phyloP scores from a whole-genome alignment of 306 rosid species.

The Cucurbita ficifolia region DNA sequence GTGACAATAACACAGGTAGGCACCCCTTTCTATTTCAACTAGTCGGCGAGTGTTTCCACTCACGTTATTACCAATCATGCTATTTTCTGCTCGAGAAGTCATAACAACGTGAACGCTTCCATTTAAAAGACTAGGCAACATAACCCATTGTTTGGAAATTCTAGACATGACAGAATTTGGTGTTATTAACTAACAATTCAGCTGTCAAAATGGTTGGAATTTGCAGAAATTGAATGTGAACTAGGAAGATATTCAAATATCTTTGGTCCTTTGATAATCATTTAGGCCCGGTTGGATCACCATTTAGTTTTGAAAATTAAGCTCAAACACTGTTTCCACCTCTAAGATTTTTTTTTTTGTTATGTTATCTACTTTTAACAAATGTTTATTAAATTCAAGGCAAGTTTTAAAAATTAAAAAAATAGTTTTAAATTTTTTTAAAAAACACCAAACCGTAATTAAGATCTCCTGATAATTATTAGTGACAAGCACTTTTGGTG shows the following conservation, averaged over 20 bases:
- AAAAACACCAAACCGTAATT: no score
- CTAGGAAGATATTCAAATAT: background rate
- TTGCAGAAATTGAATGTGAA: background rate
- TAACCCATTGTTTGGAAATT: background rate
- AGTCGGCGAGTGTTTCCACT: background rate
- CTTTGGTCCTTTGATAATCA: background rate
- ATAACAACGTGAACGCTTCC: background rate
- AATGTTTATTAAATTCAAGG: no score
- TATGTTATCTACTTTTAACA: no score
- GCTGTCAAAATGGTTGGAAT: background rate
- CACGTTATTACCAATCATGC: background rate
- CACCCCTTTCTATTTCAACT: background rate
- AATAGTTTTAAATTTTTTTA: no score
- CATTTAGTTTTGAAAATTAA: no score
- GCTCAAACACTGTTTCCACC: background rate
- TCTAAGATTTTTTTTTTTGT: no score
- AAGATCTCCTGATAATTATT: no score
- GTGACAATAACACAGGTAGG: conserved; percentile 83
- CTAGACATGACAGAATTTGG: background rate
- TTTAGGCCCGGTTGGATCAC: background rate
- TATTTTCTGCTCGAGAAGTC: background rate
- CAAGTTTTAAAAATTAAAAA: no score
- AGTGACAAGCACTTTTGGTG: no score
- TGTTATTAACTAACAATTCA: background rate
- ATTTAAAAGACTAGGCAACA: background rate